Base-by-base conservation (phyloP, 2,329 filamentous ascomycete species). In the Curvularia verruculosa region DNA sequence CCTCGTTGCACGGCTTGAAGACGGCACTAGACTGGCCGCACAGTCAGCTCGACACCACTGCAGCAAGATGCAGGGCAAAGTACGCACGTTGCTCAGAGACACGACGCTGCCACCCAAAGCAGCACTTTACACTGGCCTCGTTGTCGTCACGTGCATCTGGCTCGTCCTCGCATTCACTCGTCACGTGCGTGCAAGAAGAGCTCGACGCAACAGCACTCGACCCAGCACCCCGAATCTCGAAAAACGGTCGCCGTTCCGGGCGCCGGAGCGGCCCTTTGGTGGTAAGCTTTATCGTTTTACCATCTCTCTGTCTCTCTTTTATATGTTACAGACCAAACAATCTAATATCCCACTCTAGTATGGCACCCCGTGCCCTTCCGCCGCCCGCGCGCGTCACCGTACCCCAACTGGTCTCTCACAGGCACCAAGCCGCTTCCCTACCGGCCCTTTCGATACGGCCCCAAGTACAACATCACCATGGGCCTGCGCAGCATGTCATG, bases 401-500 rank as follows among this genome's bases (percentile, higher is more conserved):
- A 90, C 66, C 84, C 85, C 0, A 75, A 85, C 71, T 93, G 90
- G 89, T 86, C 87, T 41, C 73, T 92, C 34, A 80, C 84, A 23
- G 77, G 79, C n/a, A 90, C 88, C 1, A 88, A 89, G 58, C 90
- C 90, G 0, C 83, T 92, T 0, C 89, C 89, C 0, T 94, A 94
- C 76, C 84, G 90, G 5, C 89, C 90, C 0, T 94, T 94, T 74
- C 85, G 88, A 65, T 85, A 91, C 72, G 90, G 90, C 0, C 89
- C 89, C 7, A 89, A 87, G 59, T 92, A 92, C 74, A 84, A 89
- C 68, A 83, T 91, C 56, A 92, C 87, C 1, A 90, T 93, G 87
- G 90, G 90, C 0, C 80, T 94, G 2, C 84, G 90, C n/a, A 84
- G 81, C 8, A 83, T 91, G 78, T 80, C 85, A 29, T 87, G 85